These are phyloP conservation scores for Tetrahymena elliotti DNA, from an alignment of 73 alveolate genomes.

Conservation along the genomic window DNA sequence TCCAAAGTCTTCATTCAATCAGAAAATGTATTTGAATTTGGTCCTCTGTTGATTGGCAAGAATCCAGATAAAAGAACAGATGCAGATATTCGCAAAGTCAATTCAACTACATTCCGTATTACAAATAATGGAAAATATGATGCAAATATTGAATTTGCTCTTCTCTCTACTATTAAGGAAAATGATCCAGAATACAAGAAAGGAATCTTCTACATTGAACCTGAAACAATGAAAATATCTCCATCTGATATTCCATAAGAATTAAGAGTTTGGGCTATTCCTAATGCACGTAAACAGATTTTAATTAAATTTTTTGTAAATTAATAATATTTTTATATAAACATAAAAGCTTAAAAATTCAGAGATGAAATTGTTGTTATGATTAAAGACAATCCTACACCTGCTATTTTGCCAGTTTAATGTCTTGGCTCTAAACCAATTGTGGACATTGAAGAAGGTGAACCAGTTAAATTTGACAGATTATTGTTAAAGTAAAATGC, in stretches of 20 bases:
- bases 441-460: constrained; percentile 86
- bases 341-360: constrained; percentile 69
- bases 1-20: constrained; percentile 47
- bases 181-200: constrained; percentile 75
- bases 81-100: constrained; percentile 70
- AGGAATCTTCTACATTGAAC: constrained; percentile 88
- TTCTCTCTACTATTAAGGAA: constrained; percentile 71
- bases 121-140: constrained; percentile 94
- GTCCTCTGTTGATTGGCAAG: constrained; percentile 93
- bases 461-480: constrained; percentile 89
- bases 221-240: constrained; percentile 71
- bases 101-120: constrained; percentile 80
- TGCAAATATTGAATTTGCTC: constrained; percentile 75
- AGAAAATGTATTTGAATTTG: constrained; percentile 86
- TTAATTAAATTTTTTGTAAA: too few species aligned
- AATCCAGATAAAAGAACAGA: constrained; percentile 84
- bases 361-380: constrained; percentile 90
- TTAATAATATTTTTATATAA: too few species aligned
- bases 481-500: constrained; percentile 76
- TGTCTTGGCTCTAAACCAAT: constrained; percentile 96
- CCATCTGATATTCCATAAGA: constrained; percentile 88
- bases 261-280: constrained; percentile 93
- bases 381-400: constrained; percentile 96
- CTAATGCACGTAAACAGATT: constrained; percentile 39
- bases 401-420: constrained; percentile 79